A percentile compares a stretch with the other conserved stretches of the same genome.
Evolutionary conservation across 805 yeast species (phyloP).

Genomic region (Candida loeiensis): DNA sequence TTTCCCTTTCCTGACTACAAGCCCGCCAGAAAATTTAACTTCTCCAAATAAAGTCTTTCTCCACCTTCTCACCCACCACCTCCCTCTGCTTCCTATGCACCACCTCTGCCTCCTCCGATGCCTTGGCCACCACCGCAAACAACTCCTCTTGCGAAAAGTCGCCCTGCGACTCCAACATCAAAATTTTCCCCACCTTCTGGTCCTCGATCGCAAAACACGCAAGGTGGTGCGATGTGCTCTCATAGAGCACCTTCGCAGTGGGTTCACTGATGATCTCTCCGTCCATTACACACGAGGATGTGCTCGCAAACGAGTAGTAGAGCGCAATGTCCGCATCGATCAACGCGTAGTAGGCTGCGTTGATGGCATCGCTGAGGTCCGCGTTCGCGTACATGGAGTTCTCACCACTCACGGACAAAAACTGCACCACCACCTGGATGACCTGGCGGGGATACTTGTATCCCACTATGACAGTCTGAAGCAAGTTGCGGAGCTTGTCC

Average conservation of each 20-base stretch:
- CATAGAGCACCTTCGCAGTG: slow-evolving; percentile 35
- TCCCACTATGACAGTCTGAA: slow-evolving; percentile 58
- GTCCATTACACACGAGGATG: slow-evolving; percentile 38
- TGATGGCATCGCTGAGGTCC: slow-evolving; percentile 67
- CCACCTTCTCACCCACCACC: slow-evolving; percentile 45
- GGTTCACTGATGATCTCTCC: slow-evolving; percentile 45
- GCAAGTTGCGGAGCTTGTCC: slow-evolving; percentile 59
- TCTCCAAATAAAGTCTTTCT: slow-evolving; percentile 60
- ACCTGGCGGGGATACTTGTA: slow-evolving; percentile 73
- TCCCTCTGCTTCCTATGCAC: slow-evolving; percentile 48
- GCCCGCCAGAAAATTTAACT: too few relatives aligned
- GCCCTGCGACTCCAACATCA: slow-evolving; percentile 75
- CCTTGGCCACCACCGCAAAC: slow-evolving; percentile 48
- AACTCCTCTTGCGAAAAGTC: slow-evolving; percentile 56
- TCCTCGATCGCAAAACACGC: slow-evolving; percentile 56
- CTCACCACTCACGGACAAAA: slow-evolving; percentile 28
- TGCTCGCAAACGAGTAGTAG: slow-evolving; percentile 57
- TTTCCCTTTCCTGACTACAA: too few relatives aligned
- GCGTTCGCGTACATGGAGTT: slow-evolving; percentile 31
- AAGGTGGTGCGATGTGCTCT: slow-evolving; percentile 59
- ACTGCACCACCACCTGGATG: slow-evolving; percentile 42
- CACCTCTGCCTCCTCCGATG: slow-evolving; percentile 45
- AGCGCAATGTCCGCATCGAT: slow-evolving; percentile 78
- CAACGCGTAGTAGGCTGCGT: slow-evolving; percentile 70
- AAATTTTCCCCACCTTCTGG: slow-evolving; percentile 49